These are phyloP conservation scores for Populus trichocarpa DNA, from an alignment of 441 rosid genomes.

Conservation along the genomic window DNA sequence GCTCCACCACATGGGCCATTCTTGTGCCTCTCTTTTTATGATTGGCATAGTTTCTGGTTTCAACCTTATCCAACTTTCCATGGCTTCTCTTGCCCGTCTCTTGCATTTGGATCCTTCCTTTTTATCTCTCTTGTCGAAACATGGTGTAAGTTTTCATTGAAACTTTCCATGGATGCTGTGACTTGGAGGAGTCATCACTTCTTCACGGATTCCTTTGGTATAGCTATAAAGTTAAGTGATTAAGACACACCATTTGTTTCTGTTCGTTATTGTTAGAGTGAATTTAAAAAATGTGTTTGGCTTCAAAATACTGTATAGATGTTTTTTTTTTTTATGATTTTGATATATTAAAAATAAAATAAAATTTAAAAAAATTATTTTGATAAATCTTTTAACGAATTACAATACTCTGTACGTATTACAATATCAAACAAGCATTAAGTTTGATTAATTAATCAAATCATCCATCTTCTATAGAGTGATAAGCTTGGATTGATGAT, in stretches of 20 bases:
- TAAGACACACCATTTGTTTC: no score
- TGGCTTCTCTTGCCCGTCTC: neutral
- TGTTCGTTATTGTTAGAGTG: no score
- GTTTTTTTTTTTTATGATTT: no score
- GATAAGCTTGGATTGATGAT: no score
- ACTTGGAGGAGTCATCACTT: neutral
- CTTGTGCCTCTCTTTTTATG: neutral
- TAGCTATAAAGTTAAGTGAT: no score
- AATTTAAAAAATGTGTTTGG: no score
- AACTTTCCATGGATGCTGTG: neutral
- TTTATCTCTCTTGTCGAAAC: neutral
- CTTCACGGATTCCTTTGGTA: neutral
- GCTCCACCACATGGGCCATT: conserved; percentile 20
- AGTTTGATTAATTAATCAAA: neutral
- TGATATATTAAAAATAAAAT: no score
- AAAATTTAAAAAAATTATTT: no score
- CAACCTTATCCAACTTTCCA: conserved; percentile 7
- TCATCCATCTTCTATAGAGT: no score
- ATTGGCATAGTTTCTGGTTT: neutral
- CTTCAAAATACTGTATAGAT: no score
- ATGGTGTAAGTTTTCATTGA: neutral
- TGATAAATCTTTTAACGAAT: no score
- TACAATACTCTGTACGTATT: no score
- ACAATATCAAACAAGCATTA: fast-evolving
- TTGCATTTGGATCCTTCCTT: neutral